Evolutionary conservation across 805 yeast species (phyloP).

Genomic region (Pichia membranifaciens): DNA sequence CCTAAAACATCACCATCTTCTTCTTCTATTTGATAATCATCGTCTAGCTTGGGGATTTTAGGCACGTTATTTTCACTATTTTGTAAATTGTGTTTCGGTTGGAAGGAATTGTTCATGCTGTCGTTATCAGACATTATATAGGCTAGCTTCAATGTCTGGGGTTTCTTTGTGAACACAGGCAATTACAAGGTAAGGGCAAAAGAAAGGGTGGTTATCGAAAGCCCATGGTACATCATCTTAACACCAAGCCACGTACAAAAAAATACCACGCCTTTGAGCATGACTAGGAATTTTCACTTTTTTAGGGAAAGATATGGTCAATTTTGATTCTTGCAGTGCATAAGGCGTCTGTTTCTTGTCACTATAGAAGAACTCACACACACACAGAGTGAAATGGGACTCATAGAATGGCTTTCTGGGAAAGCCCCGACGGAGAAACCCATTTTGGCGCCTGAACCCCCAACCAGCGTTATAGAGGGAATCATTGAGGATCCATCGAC

Average conservation of each 20-base stretch:
- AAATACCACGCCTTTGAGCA: no score
- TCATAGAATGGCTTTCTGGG: constrained; percentile 6
- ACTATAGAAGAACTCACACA: no score
- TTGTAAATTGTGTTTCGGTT: constrained; percentile 1
- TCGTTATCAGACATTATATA: not conserved
- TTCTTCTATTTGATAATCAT: not conserved
- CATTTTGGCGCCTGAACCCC: not conserved
- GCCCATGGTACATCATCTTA: no score
- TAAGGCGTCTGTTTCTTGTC: no score
- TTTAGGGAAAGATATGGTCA: no score
- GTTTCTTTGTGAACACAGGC: no score
- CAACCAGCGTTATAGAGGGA: constrained; percentile 6
- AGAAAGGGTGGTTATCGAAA: no score
- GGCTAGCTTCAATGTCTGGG: no score
- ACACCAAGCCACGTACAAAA: no score
- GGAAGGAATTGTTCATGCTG: not conserved
- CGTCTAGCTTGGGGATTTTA: constrained; percentile 2
- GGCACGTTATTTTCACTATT: not conserved
- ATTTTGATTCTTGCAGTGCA: no score
- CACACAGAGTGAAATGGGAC: constrained; percentile 4
- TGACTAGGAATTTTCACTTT: no score
- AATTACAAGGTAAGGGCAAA: no score
- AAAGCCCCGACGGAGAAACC: not conserved
- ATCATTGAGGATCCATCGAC: constrained; percentile 13
- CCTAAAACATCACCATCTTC: not conserved